Base-by-base conservation (phyloP, 495 filamentous ascomycete genomes). In the Arthonia radiata region DNA sequence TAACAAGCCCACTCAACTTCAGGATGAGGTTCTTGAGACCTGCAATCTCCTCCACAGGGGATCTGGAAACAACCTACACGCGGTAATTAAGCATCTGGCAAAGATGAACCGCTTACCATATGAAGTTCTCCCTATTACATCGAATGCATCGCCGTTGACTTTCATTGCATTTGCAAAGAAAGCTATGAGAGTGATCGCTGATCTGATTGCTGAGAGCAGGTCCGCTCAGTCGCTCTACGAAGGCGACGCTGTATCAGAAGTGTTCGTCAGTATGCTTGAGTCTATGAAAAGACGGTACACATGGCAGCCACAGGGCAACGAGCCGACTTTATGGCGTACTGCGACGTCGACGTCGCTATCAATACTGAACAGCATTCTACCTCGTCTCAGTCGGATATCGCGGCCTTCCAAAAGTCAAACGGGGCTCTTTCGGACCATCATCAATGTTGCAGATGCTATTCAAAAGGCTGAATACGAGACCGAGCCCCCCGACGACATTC, bases 241-340 rank as follows among this genome's bases (percentile, higher is more conserved):
- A 4, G 64, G 64, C 17, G 63, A 57, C 4, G 58, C 75, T 6
- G 47, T 82, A 9, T 42, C 59, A 5, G 50, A 54, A 2, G 60
- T 59, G 0, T 42, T 91, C 5, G 47, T 56, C 12, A 69, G 70
- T 17, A 60, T 92, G 5, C 53, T 56, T 15, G 59, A 53, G 24
- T 67, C 76, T 6, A 68, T 91, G 18, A 42, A 49, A 2, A 58
- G 77, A 22, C 86, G 89, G 39, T 93, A 91, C 43, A 55, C 58
- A 18, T 64, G 61, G 59, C 40, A 36, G 12, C 27, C 17, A 4
- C 40, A 57, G 34, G 63, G 58, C 14, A 69, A 64, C 19, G 49
- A 68, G n/a, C 55, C 60, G 0, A 54, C 62, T 23, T 56, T 77
- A 1, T 94, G 86, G 86, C 65, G 61, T 21, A 68, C 68, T 28